Conservation (phyloP, 140 eudicot genomes). For the Ambrosia hybrid region DNA sequence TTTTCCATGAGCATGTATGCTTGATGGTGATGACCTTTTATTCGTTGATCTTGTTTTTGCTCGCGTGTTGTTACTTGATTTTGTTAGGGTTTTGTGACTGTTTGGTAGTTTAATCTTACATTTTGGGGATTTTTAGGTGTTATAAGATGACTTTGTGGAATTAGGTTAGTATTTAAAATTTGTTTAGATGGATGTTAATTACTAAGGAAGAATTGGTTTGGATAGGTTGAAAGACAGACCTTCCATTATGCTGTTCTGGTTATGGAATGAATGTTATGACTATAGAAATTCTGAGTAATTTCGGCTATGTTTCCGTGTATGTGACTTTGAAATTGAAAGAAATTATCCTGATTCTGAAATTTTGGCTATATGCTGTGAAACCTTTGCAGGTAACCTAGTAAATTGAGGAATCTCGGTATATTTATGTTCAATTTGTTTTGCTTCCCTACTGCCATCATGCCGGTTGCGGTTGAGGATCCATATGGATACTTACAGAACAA, state of each 20-base stretch:
- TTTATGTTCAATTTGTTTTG: slow-evolving; percentile 15
- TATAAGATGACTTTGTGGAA: neutral
- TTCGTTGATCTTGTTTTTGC: neutral
- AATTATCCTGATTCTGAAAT: slow-evolving; percentile 9
- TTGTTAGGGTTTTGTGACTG: no score
- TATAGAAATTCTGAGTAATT: neutral
- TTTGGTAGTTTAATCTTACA: neutral
- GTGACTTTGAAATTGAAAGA: neutral
- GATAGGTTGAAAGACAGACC: neutral
- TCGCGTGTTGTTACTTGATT: neutral
- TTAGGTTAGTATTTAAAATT: no score
- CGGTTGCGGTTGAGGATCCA: slow-evolving; percentile 43
- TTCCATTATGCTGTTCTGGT: neutral
- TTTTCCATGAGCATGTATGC: neutral
- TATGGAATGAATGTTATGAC: neutral
- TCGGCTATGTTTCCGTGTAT: neutral
- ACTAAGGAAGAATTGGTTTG: no score
- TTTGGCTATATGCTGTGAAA: neutral
- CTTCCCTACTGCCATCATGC: slow-evolving; percentile 38
- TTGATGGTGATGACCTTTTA: neutral
- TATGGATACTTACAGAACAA: neutral
- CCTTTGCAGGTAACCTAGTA: neutral
- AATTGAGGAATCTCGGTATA: slow-evolving; percentile 17
- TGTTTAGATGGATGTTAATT: no score
- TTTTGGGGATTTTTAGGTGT: neutral